These are phyloP conservation scores for Sequoia sempervirens DNA, from an alignment of 75 land plant species.

Conservation along the genomic window DNA sequence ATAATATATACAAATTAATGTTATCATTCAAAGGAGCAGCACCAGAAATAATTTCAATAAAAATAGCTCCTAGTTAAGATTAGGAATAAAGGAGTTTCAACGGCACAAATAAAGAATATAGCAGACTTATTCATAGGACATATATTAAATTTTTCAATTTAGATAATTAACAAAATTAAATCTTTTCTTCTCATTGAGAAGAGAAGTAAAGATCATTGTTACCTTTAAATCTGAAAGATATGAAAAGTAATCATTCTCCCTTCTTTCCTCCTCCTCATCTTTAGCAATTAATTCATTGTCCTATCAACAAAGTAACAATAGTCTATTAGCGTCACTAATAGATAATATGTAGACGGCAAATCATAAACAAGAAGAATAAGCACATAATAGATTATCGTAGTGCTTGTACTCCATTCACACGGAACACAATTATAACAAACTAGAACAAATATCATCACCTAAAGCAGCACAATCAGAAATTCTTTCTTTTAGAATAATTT, in stretches of 20 bases:
- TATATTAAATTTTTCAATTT: not conserved
- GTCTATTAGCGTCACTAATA: not conserved
- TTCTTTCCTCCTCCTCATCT: not conserved
- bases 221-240: slow-evolving; percentile 7
- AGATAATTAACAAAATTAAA: not conserved
- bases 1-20: not conserved
- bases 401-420: too few relatives aligned
- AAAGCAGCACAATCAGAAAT: too few relatives aligned
- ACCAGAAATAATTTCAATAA: not conserved
- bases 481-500: too few relatives aligned
- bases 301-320: not conserved
- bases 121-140: not conserved
- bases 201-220: not conserved
- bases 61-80: not conserved
- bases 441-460: too few relatives aligned
- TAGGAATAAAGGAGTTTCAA: not conserved
- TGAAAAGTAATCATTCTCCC: not conserved
- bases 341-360: not conserved
- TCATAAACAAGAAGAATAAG: not conserved
- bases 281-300: not conserved
- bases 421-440: too few relatives aligned
- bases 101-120: not conserved
- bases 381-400: not conserved
- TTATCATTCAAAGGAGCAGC: slow-evolving; percentile 15
- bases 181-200: not conserved